These are phyloP conservation scores for Piromyces finnis DNA, from an alignment of 192 early-diverging fungal genomes.

Conservation along the genomic window DNA sequence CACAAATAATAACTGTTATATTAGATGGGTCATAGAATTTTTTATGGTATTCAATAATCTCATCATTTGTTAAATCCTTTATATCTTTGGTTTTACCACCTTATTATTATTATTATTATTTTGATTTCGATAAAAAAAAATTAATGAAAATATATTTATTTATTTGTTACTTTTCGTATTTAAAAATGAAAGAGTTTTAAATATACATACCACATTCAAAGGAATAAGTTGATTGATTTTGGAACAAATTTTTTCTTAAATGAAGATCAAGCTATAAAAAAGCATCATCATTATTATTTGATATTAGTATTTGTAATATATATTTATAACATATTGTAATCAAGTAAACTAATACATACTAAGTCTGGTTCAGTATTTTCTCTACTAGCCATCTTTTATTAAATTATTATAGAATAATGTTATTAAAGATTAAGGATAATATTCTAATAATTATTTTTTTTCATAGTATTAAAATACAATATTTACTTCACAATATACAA, in stretches of 20 bases:
- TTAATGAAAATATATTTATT: no score
- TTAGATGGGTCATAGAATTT: conserved; percentile 55
- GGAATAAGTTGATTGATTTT: conserved; percentile 31
- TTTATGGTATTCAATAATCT: conserved; percentile 58
- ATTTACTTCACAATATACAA: conserved; percentile 39
- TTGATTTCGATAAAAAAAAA: no score
- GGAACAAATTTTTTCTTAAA: conserved; percentile 27
- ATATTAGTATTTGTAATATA: no score
- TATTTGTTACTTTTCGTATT: no score
- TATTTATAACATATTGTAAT: no score
- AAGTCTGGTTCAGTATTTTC: conserved; percentile 55
- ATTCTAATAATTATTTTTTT: neutral
- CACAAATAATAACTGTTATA: conserved; percentile 46
- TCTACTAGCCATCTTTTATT: conserved; percentile 46
- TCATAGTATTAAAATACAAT: conserved; percentile 35
- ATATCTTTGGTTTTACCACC: conserved; percentile 51
- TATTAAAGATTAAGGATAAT: neutral
- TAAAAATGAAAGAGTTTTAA: no score
- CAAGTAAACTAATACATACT: neutral
- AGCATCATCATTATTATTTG: no score
- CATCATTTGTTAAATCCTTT: conserved; percentile 45
- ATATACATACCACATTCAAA: conserved; percentile 44
- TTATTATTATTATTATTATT: no score
- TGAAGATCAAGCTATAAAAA: conserved; percentile 16
- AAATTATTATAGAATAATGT: neutral